phyloP scores from a whole-genome alignment of 1,284 basidiomycete genomes.

The Porogramme epimiltina region DNA sequence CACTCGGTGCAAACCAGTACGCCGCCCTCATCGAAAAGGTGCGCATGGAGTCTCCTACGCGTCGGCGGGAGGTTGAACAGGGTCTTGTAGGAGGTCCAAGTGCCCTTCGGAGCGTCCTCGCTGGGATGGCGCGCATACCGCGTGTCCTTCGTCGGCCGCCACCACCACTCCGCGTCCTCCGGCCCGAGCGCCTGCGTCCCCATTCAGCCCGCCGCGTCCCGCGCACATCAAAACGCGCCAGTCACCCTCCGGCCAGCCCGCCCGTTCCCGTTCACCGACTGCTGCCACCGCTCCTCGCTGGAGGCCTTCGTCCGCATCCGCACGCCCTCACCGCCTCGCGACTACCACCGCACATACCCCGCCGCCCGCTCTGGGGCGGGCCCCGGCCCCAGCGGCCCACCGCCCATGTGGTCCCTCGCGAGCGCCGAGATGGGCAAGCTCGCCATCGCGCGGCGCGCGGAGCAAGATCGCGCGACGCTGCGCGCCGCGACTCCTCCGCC shows the following conservation, averaged over 20 bases:
- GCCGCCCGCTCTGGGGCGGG: background rate
- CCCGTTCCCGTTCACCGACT: conserved; percentile 5
- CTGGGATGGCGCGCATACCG: conserved; percentile 9
- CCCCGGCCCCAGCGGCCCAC: background rate
- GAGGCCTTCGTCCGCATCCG: conserved; percentile 7
- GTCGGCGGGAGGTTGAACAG: background rate
- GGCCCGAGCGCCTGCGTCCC: conserved; percentile 2
- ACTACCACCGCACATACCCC: background rate
- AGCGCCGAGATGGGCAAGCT: conserved; percentile 1
- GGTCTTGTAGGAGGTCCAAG: conserved; percentile 5
- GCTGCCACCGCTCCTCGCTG: conserved; percentile 4
- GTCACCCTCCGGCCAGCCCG: background rate
- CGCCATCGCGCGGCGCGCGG: background rate
- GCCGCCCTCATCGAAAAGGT: conserved; percentile 13
- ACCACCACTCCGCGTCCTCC: background rate
- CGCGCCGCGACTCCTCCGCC: background rate
- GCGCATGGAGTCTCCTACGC: background rate
- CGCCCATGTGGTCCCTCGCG: background rate
- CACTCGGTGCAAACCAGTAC: conserved; percentile 6
- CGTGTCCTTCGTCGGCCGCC: conserved; percentile 10
- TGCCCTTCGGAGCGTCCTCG: conserved; percentile 1
- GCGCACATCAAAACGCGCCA: background rate
- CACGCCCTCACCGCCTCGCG: background rate
- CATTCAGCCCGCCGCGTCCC: conserved; percentile 2
- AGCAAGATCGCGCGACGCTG: background rate